phyloP scores from a whole-genome alignment of 495 filamentous ascomycete genomes.

The Xylaria intraflava region DNA sequence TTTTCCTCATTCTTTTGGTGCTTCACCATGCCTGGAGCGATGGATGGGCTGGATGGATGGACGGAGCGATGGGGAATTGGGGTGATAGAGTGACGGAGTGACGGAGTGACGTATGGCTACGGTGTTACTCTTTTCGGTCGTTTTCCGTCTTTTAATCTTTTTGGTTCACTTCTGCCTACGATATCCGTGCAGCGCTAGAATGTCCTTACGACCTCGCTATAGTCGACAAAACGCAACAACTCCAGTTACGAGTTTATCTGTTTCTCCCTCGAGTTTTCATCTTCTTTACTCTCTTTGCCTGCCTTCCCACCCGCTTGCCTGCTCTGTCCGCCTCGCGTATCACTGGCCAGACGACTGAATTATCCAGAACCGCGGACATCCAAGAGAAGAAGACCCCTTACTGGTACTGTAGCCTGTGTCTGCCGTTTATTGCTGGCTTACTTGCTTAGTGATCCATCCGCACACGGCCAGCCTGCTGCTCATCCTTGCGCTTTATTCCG shows the following conservation, averaged over 20 bases:
- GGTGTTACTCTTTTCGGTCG: neutral
- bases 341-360: too few species aligned
- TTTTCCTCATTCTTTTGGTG: neutral
- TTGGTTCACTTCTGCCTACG: neutral
- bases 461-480: too few species aligned
- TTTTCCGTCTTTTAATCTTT: neutral
- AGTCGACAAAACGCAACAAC: neutral
- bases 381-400: too few species aligned
- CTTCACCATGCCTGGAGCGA: too few species aligned
- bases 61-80: neutral
- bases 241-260: neutral
- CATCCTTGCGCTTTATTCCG: too few species aligned
- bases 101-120: neutral
- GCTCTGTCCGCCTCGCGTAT: too few species aligned
- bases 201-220: conserved; percentile 2
- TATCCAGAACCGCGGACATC: too few species aligned
- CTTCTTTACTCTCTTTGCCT: neutral
- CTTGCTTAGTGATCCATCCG: too few species aligned
- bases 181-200: conserved; percentile 6
- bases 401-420: too few species aligned
- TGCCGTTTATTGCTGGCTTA: too few species aligned
- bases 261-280: neutral
- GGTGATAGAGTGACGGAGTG: neutral
- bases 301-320: neutral
- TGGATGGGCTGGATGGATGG: neutral